Evolutionary conservation across 352 stramenopile genomes (phyloP).

Genomic region (Nothophytophthora sp.): DNA sequence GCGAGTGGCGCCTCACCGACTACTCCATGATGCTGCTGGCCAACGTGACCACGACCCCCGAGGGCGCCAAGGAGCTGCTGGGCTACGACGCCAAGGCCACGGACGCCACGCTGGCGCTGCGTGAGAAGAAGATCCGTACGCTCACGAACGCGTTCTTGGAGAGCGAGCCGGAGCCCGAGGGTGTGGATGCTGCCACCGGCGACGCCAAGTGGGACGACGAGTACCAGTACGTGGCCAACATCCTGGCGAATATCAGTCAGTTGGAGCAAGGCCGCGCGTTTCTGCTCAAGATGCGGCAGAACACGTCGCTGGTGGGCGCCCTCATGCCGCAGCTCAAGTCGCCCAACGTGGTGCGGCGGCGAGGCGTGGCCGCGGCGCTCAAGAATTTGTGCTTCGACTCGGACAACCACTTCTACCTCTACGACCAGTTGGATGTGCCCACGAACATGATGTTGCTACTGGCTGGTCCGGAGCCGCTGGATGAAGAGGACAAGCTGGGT

Average conservation of each 20-base stretch:
- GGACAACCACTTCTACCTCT: slow-evolving; percentile 89
- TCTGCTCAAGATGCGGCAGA: slow-evolving; percentile 70
- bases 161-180: slow-evolving; percentile 74
- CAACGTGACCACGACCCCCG: slow-evolving; percentile 76
- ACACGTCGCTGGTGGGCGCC: slow-evolving; percentile 60
- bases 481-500: slow-evolving; percentile 78
- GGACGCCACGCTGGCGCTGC: slow-evolving; percentile 47
- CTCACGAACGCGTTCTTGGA: slow-evolving; percentile 75
- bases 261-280: slow-evolving; percentile 80
- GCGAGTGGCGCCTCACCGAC: slow-evolving; percentile 82
- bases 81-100: slow-evolving; percentile 55
- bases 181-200: slow-evolving; percentile 61
- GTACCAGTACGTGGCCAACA: slow-evolving; percentile 88
- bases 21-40: slow-evolving; percentile 89
- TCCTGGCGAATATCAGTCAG: slow-evolving; percentile 86
- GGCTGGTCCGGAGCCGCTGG: slow-evolving; percentile 69
- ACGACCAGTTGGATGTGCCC: slow-evolving; percentile 82
- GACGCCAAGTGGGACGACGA: slow-evolving; percentile 88
- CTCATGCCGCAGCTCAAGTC: slow-evolving; percentile 81
- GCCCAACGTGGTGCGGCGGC: slow-evolving; percentile 79
- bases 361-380: slow-evolving; percentile 60
- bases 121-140: slow-evolving; percentile 82
- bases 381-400: slow-evolving; percentile 90
- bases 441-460: slow-evolving; percentile 81
- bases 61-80: slow-evolving; percentile 68